Evolutionary conservation across 345 rosid species (phyloP), one percentile per base, ranked within the genome.

Genomic region (Corymbia maculata): DNA sequence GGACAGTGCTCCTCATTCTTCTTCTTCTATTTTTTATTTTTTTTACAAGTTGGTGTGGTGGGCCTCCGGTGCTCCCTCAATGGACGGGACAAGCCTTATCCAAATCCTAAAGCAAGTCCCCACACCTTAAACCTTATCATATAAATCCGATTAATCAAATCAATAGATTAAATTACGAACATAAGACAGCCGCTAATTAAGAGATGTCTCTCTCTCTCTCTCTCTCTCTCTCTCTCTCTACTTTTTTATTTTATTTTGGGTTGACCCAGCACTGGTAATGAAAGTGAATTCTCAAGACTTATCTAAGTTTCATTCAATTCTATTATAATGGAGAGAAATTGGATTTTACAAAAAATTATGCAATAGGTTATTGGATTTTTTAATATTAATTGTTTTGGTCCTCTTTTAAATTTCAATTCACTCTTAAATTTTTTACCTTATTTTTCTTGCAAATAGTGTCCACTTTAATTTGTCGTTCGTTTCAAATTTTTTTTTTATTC

Each of bases 311-410:
- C 61, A 3, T 22, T 22, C 28, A 22, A 55, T 22, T 22, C 1
- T 22, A 28, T 12, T 13, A 61, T 5, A 11, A 0, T 0, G 9
- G 26, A 11, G 30, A 59, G 68, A n/a, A 36, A 36, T 36, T 36
- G 42, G 42, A 36, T 36, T 36, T 36, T 36, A 36, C 4, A 64
- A 7, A 64, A 64, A n/a, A n/a, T 64, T n/a, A 64, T 3, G 0
- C 2, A 4, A n/a, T 64, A 13, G 5, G 1, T 15, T 64, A n/a
- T 64, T 9, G 0, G 1, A 0, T n/a, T 6, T 13, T 64, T 13
- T 61, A 36, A 36, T 36, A 36, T 36, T 4, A 36, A 36, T 61
- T 13, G 2, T 2, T 9, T 17, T 6, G 0, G 4, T 36, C 42
- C 42, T 36, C 42, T 36, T 36, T 4, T 36, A 36, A 36, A 36